These are phyloP conservation scores for Punctularia strigosozonata DNA, from an alignment of 768 basidiomycete genomes.

Conservation along the genomic window DNA sequence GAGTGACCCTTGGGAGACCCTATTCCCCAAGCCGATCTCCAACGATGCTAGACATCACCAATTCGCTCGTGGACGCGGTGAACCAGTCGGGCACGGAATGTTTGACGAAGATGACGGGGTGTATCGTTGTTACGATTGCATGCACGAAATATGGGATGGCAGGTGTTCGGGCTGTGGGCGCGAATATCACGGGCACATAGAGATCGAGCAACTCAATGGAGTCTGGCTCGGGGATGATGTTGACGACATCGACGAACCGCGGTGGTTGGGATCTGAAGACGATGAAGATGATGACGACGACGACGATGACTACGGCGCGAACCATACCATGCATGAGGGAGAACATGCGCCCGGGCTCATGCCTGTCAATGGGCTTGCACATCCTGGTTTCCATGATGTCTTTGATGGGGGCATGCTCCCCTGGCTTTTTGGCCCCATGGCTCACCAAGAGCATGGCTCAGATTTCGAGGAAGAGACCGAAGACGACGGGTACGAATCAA, in stretches of 20 bases:
- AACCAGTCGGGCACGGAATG: conserved; percentile 36
- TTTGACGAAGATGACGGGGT: conserved; percentile 68
- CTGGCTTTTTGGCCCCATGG: too few relatives aligned
- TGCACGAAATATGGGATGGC: conserved; percentile 70
- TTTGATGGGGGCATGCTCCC: conserved; percentile 13
- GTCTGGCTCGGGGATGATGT: conserved; percentile 3
- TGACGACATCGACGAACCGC: conserved; percentile 8
- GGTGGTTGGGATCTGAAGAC: conserved; percentile 19
- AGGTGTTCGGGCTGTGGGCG: conserved; percentile 52
- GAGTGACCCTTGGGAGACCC: conserved; percentile 55
- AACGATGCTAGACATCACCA: not conserved
- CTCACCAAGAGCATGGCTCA: too few relatives aligned
- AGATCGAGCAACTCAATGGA: conserved; percentile 5
- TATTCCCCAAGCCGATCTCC: conserved; percentile 30
- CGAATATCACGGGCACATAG: conserved; percentile 41
- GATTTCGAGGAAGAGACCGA: conserved; percentile 15
- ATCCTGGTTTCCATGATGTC: conserved; percentile 9
- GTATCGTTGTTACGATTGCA: conserved; percentile 65
- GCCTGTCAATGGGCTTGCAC: conserved; percentile 9
- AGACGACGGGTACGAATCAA: conserved; percentile 35
- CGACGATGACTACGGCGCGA: conserved; percentile 10
- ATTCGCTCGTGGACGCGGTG: not conserved
- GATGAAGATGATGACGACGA: conserved; percentile 20
- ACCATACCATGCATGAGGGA: conserved; percentile 10
- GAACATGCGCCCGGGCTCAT: conserved; percentile 6